Percentiles rank a stretch among this genome's conserved stretches.
Conservation (phyloP, 441 rosid genomes). For the Macaranga tanarius region DNA sequence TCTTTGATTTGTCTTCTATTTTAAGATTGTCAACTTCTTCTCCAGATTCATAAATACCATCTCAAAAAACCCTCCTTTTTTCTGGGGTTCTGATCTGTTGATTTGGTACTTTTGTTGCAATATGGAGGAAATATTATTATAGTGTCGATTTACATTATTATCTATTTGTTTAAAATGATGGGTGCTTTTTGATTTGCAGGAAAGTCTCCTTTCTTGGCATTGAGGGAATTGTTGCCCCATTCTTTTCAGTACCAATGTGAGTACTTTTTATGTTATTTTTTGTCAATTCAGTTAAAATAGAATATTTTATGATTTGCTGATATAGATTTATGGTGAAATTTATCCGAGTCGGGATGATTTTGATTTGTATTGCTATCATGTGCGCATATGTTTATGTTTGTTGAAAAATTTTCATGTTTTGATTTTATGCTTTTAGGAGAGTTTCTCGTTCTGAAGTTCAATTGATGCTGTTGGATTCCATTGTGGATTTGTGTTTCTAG, state of each 20-base stretch:
- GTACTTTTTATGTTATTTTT: not conserved
- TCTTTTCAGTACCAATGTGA: conserved; percentile 8
- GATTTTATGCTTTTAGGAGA: not conserved
- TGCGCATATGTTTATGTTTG: not conserved
- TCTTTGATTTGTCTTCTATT: no score
- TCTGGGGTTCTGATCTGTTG: no score
- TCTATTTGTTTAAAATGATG: no score
- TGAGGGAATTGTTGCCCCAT: not conserved
- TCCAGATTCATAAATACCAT: no score
- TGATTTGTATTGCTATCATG: not conserved
- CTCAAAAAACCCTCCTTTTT: no score
- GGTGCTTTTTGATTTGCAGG: conserved; percentile 12
- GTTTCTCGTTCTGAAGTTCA: not conserved
- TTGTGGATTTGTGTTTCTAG: not conserved
- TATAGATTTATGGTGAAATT: no score
- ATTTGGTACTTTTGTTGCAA: no score
- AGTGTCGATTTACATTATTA: no score
- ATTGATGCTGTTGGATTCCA: not conserved
- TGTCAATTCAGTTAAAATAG: not conserved
- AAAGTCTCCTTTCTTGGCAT: not conserved
- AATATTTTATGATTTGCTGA: no score
- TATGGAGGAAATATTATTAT: no score
- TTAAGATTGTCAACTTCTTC: no score
- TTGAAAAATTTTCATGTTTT: not conserved
- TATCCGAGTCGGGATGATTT: no score